phyloP scores from a whole-genome alignment of 495 filamentous ascomycete species.

The Xeromyces bisporus region DNA sequence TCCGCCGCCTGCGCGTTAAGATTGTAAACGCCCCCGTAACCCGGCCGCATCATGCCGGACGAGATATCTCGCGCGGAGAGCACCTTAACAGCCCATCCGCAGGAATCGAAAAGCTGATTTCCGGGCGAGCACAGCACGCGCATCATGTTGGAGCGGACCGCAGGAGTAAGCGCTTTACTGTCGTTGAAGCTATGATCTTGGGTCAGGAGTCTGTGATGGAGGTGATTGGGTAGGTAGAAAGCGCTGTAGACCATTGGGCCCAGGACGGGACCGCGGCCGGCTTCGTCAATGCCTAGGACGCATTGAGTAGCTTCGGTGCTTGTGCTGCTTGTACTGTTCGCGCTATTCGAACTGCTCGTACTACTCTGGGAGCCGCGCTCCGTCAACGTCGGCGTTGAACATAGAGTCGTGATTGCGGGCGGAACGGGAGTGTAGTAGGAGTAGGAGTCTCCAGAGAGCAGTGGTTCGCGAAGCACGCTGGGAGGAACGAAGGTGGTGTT shows the following conservation, averaged over 20 bases:
- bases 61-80: constrained; percentile 77
- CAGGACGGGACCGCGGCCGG: constrained; percentile 83
- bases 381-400: constrained; percentile 7
- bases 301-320: constrained; percentile 26
- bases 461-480: constrained; percentile 42
- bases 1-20: constrained; percentile 97
- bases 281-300: constrained; percentile 85
- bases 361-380: neutral
- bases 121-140: constrained; percentile 46
- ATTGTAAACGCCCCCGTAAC: constrained; percentile 55
- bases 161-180: constrained; percentile 69
- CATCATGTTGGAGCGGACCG: constrained; percentile 61
- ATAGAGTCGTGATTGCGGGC: constrained; percentile 25
- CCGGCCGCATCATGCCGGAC: constrained; percentile 58
- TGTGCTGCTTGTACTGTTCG: no score
- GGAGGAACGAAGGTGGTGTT: constrained; percentile 55
- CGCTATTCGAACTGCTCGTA: no score
- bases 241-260: constrained; percentile 95
- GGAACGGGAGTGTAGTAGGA: constrained; percentile 67
- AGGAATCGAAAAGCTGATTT: constrained; percentile 46
- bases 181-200: constrained; percentile 74
- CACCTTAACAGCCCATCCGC: constrained; percentile 66
- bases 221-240: constrained; percentile 58
- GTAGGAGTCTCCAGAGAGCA: constrained; percentile 63
- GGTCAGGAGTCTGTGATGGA: constrained; percentile 56